phyloP scores from a whole-genome alignment of 1,284 basidiomycete species.

The Irpex sp. region DNA sequence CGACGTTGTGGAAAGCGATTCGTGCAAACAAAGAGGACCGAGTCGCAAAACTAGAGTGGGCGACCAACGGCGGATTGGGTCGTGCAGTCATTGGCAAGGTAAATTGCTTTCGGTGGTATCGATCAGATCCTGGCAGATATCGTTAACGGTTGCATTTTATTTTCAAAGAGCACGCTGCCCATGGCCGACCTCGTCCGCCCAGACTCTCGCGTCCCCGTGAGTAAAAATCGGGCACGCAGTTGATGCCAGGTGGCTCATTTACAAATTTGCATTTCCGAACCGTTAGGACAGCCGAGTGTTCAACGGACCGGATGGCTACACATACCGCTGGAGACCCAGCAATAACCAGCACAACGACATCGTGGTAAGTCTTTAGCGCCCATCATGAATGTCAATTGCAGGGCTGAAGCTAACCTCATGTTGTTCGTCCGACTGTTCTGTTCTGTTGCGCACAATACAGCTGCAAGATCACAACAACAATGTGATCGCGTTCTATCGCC shows the following conservation, averaged over 20 bases:
- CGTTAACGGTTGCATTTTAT: conserved; percentile 13
- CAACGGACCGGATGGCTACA: conserved; percentile 75
- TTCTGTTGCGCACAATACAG: conserved; percentile 32
- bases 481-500: conserved; percentile 75
- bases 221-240: conserved; percentile 25
- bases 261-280: conserved; percentile 9
- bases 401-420: conserved; percentile 19
- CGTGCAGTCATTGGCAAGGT: conserved; percentile 82
- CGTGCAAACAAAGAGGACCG: conserved; percentile 80
- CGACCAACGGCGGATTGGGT: conserved; percentile 71
- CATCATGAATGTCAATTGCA: conserved; percentile 4
- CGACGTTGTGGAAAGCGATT: conserved; percentile 72
- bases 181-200: conserved; percentile 76
- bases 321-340: conserved; percentile 73
- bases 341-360: conserved; percentile 49
- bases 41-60: conserved; percentile 83
- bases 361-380: conserved; percentile 43
- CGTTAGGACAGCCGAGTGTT: conserved; percentile 55
- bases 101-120: conserved; percentile 15
- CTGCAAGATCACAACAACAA: conserved; percentile 66
- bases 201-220: conserved; percentile 56
- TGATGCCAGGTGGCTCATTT: conserved; percentile 5
- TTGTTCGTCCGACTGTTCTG: conserved; percentile 7
- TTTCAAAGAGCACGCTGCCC: conserved; percentile 59
- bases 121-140: conserved; percentile 21